Base-by-base conservation (phyloP, 805 yeast genomes). In the Kregervanrija delftensis region DNA sequence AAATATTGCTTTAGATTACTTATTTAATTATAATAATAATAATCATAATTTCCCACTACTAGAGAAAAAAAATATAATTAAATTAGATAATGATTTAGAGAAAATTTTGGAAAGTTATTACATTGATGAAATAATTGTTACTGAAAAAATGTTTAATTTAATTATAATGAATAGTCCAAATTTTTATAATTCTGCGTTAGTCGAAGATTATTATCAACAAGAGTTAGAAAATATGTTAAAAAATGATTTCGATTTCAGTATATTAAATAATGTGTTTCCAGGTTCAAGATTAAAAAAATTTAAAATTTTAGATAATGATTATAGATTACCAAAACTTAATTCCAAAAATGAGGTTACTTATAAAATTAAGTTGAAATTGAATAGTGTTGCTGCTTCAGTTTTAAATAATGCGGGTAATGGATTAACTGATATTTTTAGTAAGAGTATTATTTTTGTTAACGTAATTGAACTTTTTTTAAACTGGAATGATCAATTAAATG, bases 1-100 rank as follows among this genome's bases (percentile, higher is more conserved):
- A 38, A 50, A 49, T 6, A 54, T 70, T 31, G 43, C 54, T 3
- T 74, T 75, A 45, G 66, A 78, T 1, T 49, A 76, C 33, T 55
- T 56, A 8, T 73, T 67, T 52, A 51, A 76, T 44, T 58, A 61
- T 39, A 61, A 59, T 8, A 63, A 56, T 15, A 33, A 34, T 40
- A 12, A 38, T 35, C 36, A 44, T 13, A 15, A 17, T 28, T 15
- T 37, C 37, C 9, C 14, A 3, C 59, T 59, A 11, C 44, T 57
- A 2, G 48, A 56, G 1, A 47, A 48, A 3, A 30, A 69, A 2
- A 55, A 56, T 39, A 46, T 35, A 13, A 11, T 46, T 1, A 39
- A 46, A 11, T 38, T 69, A 5, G 36, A 44, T 1, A 34, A 49
- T 12, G 65, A 56, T 42, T 74, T 76, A 1, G 30, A 44, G 9